A percentile compares a stretch with the other conserved stretches of the same genome.
These are phyloP conservation scores for Argentina anserina DNA, from an alignment of 306 rosid species.

Conservation along the genomic window DNA sequence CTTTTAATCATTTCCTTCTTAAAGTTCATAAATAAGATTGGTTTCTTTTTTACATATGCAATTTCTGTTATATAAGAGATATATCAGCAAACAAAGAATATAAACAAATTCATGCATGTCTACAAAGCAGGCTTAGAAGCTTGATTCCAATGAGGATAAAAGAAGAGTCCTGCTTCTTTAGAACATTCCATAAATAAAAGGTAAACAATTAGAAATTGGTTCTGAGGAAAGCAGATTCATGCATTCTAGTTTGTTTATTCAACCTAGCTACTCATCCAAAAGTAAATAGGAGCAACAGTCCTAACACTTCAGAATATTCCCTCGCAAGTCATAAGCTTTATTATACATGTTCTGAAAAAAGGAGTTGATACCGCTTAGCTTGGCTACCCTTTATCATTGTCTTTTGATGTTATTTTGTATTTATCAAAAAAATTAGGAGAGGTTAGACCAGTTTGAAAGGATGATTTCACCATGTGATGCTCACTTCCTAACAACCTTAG, in stretches of 20 bases:
- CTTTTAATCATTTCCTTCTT: conserved; percentile 52
- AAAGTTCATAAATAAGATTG: conserved; percentile 31
- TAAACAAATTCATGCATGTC: conserved; percentile 39
- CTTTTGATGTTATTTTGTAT: conserved; percentile 24
- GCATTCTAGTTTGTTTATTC: conserved; percentile 19
- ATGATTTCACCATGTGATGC: conserved; percentile 47
- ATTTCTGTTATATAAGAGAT: conserved; percentile 11
- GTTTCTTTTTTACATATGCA: conserved; percentile 34
- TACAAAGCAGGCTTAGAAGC: neutral
- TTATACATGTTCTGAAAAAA: conserved; percentile 10
- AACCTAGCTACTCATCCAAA: conserved; percentile 4
- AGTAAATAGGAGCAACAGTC: conserved; percentile 8
- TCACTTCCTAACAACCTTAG: conserved; percentile 49
- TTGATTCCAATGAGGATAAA: conserved; percentile 1
- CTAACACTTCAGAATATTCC: conserved; percentile 17
- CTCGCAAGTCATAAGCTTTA: conserved; percentile 15
- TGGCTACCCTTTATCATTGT: conserved; percentile 43
- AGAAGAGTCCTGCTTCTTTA: conserved; percentile 1
- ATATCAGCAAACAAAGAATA: conserved; percentile 23
- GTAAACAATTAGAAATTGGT: conserved; percentile 25
- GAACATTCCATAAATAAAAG: conserved; percentile 26
- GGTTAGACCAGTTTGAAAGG: conserved; percentile 31
- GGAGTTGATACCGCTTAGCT: conserved; percentile 31
- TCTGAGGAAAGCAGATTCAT: conserved; percentile 22
- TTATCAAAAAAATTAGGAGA: conserved; percentile 27